Conservation (phyloP, 768 basidiomycete genomes). For the Xerocomellus intermedius region DNA sequence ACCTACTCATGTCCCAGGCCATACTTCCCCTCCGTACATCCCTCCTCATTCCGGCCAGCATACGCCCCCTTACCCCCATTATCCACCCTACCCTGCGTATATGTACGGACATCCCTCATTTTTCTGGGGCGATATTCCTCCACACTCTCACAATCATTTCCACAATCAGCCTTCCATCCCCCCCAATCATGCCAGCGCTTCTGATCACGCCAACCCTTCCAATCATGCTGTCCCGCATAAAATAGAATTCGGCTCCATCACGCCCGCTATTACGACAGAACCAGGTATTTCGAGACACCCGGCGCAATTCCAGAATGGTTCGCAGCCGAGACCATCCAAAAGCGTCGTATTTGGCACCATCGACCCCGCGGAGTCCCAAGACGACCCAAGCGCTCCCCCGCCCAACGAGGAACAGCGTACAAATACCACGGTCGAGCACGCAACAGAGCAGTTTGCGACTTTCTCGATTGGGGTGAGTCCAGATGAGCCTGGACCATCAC, state of each 20-base stretch:
- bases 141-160: slow-evolving; percentile 15
- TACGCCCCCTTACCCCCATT: slow-evolving; percentile 36
- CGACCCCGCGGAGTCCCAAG: slow-evolving; percentile 26
- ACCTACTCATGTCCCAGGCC: slow-evolving; percentile 19
- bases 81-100: slow-evolving; percentile 35
- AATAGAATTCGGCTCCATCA: slow-evolving; percentile 17
- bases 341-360: slow-evolving; percentile 57
- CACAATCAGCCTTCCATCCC: slow-evolving; percentile 16
- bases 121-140: slow-evolving; percentile 36
- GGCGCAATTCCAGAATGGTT: slow-evolving; percentile 6
- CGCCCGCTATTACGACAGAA: slow-evolving; percentile 16
- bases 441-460: slow-evolving; percentile 31
- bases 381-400: background rate
- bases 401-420: slow-evolving; percentile 9
- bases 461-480: slow-evolving; percentile 49
- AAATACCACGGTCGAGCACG: slow-evolving; percentile 14
- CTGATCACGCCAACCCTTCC: background rate
- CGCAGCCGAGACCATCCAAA: slow-evolving; percentile 11
- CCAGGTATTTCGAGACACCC: slow-evolving; percentile 1
- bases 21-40: slow-evolving; percentile 25
- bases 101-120: slow-evolving; percentile 37
- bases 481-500: slow-evolving; percentile 32
- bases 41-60: slow-evolving; percentile 27
- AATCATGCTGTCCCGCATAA: slow-evolving; percentile 2
- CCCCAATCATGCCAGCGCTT: slow-evolving; percentile 6